Evolutionary conservation across 2,329 filamentous ascomycete genomes (phyloP), one percentile per base, ranked within the genome.

Genomic region (Aspergillus jensenii): DNA sequence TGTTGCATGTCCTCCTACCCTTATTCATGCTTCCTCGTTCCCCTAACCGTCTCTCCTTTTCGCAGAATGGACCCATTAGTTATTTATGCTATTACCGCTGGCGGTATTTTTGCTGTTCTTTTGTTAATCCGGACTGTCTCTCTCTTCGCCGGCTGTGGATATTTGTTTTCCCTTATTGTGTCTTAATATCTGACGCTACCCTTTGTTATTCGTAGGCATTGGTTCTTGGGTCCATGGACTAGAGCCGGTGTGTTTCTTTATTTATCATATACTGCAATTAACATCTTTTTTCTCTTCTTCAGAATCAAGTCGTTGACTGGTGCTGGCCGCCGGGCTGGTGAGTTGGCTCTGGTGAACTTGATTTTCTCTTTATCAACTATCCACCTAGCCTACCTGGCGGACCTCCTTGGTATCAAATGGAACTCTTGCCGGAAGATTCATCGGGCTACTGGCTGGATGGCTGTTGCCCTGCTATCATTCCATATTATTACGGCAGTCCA

Each of bases 311-410:
- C 59, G 12, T 48, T 58, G 25, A 25, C 48, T 43, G 44, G 55
- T 17, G 51, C 54, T 56, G 59, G 63, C 39, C 47, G 49, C 43
- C 53, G 58, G 45, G 60, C 63, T 21, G 63, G 59, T 54, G 58
- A 59, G 40, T 50, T 67, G 23, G 60, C 61, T 23, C 55, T 67
- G n/a, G 37, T 69, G 19, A 67, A 68, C 45, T 39, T 68, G 54
- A 46, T 56, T 14, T 61, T 64, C 47, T 60, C 59, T 45, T 62
- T 69, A 46, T 58, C 48, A 39, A 27, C 52, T 15, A 58, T 58
- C 40, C 61, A 69, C 40, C 46, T 65, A 6, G 57, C 56, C 52
- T 58, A 56, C 37, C 51, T 67, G 27, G 61, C 59, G 35, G 58
- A 65, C 33, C 39, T 62, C 46, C 55, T 67, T 35, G 59, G 58